Conservation (phyloP, 1,284 basidiomycete genomes). For the Ceratobasidium sp. region DNA sequence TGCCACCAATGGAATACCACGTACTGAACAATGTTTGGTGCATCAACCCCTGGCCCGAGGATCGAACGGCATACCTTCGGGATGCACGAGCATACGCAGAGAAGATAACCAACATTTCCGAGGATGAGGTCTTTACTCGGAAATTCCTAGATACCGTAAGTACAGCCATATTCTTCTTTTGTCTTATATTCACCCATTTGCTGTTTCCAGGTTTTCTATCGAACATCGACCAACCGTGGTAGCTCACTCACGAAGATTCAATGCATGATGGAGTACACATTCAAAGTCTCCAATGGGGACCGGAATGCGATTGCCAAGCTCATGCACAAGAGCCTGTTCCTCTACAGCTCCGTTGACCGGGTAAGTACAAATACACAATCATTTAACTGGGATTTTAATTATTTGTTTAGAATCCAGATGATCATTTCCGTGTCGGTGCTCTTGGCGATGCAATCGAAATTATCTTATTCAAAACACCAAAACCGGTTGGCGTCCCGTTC, state of each 20-base stretch:
- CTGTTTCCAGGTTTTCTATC: background rate
- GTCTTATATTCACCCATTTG: constrained; percentile 4
- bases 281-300: background rate
- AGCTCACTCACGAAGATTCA: constrained; percentile 4
- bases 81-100: constrained; percentile 3
- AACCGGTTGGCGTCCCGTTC: background rate
- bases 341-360: background rate
- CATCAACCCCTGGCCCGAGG: constrained; percentile 7
- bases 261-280: constrained; percentile 17
- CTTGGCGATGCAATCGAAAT: constrained; percentile 10
- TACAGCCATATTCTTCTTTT: background rate
- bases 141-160: constrained; percentile 4
- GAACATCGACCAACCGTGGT: background rate
- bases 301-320: background rate
- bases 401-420: background rate
- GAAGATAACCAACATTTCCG: background rate
- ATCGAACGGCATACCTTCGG: constrained; percentile 1
- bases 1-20: background rate
- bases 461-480: constrained; percentile 9
- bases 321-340: constrained; percentile 11
- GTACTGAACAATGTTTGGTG: constrained; percentile 2
- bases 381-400: background rate
- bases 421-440: background rate
- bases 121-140: background rate
- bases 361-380: background rate